Conservation (phyloP, 2,329 filamentous ascomycete species). For the Zymoseptoria pseudotritici region DNA sequence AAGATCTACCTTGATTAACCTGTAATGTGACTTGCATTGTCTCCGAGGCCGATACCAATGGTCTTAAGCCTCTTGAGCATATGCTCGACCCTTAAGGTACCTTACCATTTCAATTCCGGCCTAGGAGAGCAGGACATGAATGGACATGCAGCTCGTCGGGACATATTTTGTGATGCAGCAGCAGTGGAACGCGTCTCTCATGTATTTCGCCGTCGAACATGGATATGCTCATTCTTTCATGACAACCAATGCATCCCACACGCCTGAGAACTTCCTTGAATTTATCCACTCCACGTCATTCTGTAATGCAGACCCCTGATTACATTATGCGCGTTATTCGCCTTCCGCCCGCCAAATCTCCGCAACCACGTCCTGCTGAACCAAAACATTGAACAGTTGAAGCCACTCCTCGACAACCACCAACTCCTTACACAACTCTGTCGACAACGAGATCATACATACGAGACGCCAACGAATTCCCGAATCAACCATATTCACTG, state of each 20-base stretch:
- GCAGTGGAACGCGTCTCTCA: background rate
- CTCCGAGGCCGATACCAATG: no score
- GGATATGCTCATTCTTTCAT: background rate
- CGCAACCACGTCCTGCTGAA: conserved; percentile 1
- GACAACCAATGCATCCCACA: background rate
- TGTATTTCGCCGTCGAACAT: background rate
- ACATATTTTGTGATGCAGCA: background rate
- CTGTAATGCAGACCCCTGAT: background rate
- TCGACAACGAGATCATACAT: background rate
- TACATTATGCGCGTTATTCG: background rate
- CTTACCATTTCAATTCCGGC: no score
- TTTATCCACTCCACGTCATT: background rate
- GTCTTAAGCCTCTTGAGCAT: no score
- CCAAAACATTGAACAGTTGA: background rate
- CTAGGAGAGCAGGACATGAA: background rate
- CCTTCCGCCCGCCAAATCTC: background rate
- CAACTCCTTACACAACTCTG: background rate
- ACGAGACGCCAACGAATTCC: conserved; percentile 1
- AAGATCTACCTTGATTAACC: background rate
- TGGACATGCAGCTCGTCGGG: background rate
- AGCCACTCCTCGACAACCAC: background rate
- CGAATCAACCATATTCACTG: background rate
- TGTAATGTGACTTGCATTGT: no score
- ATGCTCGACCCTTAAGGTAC: no score
- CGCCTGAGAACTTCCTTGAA: background rate